These are phyloP conservation scores for Lasiodiplodia citricola DNA, from an alignment of 2,329 filamentous ascomycete species.

Conservation along the genomic window DNA sequence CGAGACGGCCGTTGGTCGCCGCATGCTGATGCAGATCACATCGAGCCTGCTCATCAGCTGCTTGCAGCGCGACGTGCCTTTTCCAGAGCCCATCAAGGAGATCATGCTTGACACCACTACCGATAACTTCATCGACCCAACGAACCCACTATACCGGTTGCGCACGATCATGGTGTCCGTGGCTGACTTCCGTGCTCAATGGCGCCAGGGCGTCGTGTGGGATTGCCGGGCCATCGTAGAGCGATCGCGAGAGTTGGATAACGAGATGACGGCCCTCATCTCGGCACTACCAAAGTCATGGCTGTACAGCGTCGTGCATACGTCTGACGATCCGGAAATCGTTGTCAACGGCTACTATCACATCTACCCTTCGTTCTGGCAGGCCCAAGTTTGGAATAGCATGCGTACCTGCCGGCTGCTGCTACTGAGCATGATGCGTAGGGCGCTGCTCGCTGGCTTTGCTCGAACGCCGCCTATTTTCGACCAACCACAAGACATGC, in stretches of 20 bases:
- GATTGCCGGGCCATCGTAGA: background rate
- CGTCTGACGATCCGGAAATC: constrained; percentile 27
- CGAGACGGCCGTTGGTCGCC: constrained; percentile 30
- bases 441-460: constrained; percentile 34
- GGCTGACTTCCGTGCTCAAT: constrained; percentile 15
- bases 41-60: constrained; percentile 32
- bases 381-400: constrained; percentile 40
- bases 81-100: constrained; percentile 1
- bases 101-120: constrained; percentile 13
- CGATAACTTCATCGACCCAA: background rate
- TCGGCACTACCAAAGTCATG: background rate
- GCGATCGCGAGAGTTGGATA: background rate
- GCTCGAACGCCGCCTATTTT: constrained; percentile 36
- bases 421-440: constrained; percentile 34
- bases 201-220: background rate
- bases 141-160: constrained; percentile 13
- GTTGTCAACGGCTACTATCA: constrained; percentile 36
- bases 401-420: constrained; percentile 34
- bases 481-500: constrained; percentile 29
- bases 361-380: constrained; percentile 39
- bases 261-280: background rate
- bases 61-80: constrained; percentile 16
- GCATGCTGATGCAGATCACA: constrained; percentile 40
- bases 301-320: constrained; percentile 4
- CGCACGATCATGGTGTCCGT: constrained; percentile 17